A percentile compares a stretch with the other conserved stretches of the same genome.
phyloP scores from a whole-genome alignment of 2,329 filamentous ascomycete species.

The Dactylellina leptospora region DNA sequence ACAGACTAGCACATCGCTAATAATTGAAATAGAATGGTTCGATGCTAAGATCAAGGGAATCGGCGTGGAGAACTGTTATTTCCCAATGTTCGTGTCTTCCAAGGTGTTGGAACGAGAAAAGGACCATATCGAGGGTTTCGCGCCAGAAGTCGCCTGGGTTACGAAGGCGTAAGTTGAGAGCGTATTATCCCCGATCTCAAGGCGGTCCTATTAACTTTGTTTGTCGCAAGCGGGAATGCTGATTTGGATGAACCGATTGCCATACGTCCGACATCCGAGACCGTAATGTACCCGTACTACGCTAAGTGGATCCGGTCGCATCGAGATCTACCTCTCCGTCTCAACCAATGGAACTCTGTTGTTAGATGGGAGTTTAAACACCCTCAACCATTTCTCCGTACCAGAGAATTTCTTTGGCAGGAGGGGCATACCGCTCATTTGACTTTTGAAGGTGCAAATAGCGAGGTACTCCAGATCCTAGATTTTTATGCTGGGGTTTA shows the following conservation, averaged over 20 bases:
- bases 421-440: slow-evolving; percentile 94
- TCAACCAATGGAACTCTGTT: slow-evolving; percentile 98
- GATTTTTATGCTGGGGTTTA: slow-evolving; percentile 93
- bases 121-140: slow-evolving; percentile 98
- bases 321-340: slow-evolving; percentile 87
- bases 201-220: slow-evolving; percentile 25
- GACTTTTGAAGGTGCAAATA: slow-evolving; percentile 79
- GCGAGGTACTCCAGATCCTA: slow-evolving; percentile 91
- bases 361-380: slow-evolving; percentile 98
- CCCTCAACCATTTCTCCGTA: slow-evolving; percentile 82
- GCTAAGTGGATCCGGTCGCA: slow-evolving; percentile 97
- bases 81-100: slow-evolving; percentile 92
- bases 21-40: slow-evolving; percentile 55
- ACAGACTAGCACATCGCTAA: background rate
- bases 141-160: slow-evolving; percentile 88
- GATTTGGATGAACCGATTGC: slow-evolving; percentile 84
- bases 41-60: slow-evolving; percentile 78
- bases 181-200: no score
- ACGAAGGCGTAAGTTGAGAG: slow-evolving; percentile 74
- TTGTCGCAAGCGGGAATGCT: slow-evolving; percentile 75
- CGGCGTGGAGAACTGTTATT: slow-evolving; percentile 94
- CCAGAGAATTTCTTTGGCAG: slow-evolving; percentile 97
- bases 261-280: slow-evolving; percentile 75
- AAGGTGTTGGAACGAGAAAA: slow-evolving; percentile 89
- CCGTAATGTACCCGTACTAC: slow-evolving; percentile 95